These are phyloP conservation scores for Lichtheimia ramosa DNA, from an alignment of 371 early-diverging fungal genomes.

Conservation along the genomic window DNA sequence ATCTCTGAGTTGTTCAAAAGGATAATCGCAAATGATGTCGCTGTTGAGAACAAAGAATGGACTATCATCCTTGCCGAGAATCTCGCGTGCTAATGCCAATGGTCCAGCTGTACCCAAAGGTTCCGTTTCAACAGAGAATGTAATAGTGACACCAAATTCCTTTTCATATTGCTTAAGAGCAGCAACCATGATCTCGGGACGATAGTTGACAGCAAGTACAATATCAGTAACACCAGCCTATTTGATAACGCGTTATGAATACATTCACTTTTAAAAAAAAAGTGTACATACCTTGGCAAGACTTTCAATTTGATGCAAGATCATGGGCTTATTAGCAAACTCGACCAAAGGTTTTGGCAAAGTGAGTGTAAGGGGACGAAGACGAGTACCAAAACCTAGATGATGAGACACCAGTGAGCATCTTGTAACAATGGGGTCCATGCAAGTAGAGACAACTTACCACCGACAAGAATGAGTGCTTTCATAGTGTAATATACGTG, in stretches of 20 bases:
- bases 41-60: constrained; percentile 99
- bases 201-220: constrained; percentile 99
- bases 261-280: no score
- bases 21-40: constrained; percentile 99
- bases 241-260: background rate
- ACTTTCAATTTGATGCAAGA: constrained; percentile 98
- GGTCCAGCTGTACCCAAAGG: constrained; percentile 99
- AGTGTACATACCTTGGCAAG: constrained; percentile 89
- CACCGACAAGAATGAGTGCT: constrained; percentile 99
- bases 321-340: constrained; percentile 99
- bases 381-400: constrained; percentile 97
- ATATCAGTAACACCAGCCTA: constrained; percentile 98
- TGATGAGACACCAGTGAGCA: background rate
- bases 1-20: constrained; percentile 87
- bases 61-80: constrained; percentile 87
- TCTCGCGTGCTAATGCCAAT: constrained; percentile 91
- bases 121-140: constrained; percentile 96
- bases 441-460: constrained; percentile 44
- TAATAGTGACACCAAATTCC: constrained; percentile 90
- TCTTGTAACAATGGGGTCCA: background rate
- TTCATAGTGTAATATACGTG: constrained; percentile 64
- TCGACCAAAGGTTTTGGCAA: constrained; percentile 99
- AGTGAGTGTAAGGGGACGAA: constrained; percentile 98
- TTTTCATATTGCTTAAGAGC: constrained; percentile 89
- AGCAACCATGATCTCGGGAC: constrained; percentile 94